Conservation (phyloP, 2,329 filamentous ascomycete species). For the Pestalotiopsis sp. region DNA sequence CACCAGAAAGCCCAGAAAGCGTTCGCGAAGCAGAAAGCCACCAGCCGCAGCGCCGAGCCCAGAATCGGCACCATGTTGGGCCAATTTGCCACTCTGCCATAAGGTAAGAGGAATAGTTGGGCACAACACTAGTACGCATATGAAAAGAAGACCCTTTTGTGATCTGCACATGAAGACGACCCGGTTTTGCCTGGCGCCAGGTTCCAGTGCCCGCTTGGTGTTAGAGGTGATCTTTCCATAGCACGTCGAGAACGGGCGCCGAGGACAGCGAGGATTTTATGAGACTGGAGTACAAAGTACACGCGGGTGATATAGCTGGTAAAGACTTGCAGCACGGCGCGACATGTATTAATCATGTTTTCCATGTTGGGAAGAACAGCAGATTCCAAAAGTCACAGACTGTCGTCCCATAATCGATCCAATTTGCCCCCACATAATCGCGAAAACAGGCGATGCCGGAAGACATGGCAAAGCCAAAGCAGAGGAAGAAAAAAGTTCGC, state of each 20-base stretch:
- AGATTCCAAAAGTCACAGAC: neutral
- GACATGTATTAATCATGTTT: neutral
- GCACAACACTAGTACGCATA: neutral
- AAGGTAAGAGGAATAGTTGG: neutral
- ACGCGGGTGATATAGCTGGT: neutral
- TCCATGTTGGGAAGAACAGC: neutral
- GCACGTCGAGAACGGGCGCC: neutral
- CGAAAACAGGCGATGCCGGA: slow-evolving; percentile 9
- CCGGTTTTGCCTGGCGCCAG: neutral
- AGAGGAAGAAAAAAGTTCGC: neutral
- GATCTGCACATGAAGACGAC: neutral
- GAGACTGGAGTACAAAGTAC: neutral
- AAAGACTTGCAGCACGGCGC: neutral
- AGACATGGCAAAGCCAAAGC: slow-evolving; percentile 1
- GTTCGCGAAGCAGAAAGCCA: too few relatives aligned
- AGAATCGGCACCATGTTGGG: neutral
- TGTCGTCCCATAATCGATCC: slow-evolving; percentile 8
- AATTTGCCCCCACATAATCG: neutral
- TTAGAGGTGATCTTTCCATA: neutral
- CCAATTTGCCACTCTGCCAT: neutral
- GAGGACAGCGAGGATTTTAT: neutral
- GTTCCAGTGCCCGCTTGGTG: neutral
- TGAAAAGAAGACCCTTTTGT: neutral
- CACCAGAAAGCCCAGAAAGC: too few relatives aligned
- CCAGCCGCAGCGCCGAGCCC: neutral